phyloP scores from a whole-genome alignment of 2,329 filamentous ascomycete genomes.

The Aspergillus fumigatus region DNA sequence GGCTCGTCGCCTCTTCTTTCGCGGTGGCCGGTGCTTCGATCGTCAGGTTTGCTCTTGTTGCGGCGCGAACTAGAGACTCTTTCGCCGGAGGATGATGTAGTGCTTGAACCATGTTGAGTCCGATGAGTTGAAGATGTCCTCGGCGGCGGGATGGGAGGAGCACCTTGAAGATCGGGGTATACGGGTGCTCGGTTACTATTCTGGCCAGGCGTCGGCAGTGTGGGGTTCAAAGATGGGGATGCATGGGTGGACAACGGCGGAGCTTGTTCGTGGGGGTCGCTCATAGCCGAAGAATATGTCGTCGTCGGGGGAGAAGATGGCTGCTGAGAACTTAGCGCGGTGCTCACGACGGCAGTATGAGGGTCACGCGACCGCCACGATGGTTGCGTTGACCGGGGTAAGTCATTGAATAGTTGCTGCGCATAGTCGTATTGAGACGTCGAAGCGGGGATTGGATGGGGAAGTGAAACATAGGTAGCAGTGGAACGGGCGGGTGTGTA shows the following conservation, averaged over 20 bases:
- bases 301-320: slow-evolving; percentile 27
- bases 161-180: slow-evolving; percentile 50
- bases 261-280: slow-evolving; percentile 42
- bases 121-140: slow-evolving; percentile 73
- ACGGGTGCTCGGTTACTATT: slow-evolving; percentile 30
- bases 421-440: slow-evolving; percentile 51
- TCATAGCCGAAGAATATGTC: slow-evolving; percentile 40
- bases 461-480: slow-evolving; percentile 13
- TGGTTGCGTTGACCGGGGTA: slow-evolving; percentile 45
- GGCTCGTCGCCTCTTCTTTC: slow-evolving; percentile 37
- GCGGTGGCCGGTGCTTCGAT: slow-evolving; percentile 39
- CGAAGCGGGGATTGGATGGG: slow-evolving; percentile 43
- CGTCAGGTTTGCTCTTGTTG: slow-evolving; percentile 34
- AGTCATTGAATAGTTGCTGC: slow-evolving; percentile 33
- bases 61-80: slow-evolving; percentile 39
- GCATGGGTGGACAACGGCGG: slow-evolving; percentile 39
- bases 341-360: slow-evolving; percentile 9
- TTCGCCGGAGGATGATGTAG: slow-evolving; percentile 31
- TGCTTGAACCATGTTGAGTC: slow-evolving; percentile 37
- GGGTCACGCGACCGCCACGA: slow-evolving; percentile 14
- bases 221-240: slow-evolving; percentile 36
- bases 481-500: slow-evolving; percentile 47
- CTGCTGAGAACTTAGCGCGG: slow-evolving; percentile 25
- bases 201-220: slow-evolving; percentile 23
- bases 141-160: slow-evolving; percentile 68